Conservation (phyloP, 192 early-diverging fungal genomes). For the Dispira simplex region DNA sequence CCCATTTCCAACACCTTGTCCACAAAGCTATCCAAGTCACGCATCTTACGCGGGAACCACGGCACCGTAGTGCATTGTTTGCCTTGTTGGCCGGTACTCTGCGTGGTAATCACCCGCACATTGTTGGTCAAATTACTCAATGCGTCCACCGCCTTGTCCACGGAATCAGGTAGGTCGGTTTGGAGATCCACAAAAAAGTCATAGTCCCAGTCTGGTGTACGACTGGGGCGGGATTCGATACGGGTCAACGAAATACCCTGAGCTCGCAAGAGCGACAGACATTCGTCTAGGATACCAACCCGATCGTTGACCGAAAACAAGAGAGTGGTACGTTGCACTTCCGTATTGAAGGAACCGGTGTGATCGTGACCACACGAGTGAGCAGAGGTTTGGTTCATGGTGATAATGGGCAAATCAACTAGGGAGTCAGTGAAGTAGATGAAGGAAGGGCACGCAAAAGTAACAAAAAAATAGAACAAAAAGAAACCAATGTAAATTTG, state of each 20-base stretch:
- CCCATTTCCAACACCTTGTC: conserved; percentile 88
- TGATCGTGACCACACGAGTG: too few species aligned
- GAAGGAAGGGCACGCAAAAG: too few species aligned
- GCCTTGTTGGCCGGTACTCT: neutral
- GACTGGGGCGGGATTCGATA: conserved; percentile 87
- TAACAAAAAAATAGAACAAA: too few species aligned
- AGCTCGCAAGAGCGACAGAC: conserved; percentile 51
- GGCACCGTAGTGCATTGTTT: conserved; percentile 25
- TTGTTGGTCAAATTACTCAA: conserved; percentile 54
- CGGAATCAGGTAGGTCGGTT: conserved; percentile 38
- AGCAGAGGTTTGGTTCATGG: too few species aligned
- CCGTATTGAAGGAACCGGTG: too few species aligned
- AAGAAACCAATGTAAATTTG: too few species aligned
- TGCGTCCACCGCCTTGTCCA: conserved; percentile 38
- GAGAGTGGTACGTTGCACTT: conserved; percentile 32
- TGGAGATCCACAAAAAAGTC: conserved; percentile 92
- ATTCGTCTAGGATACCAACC: conserved; percentile 74
- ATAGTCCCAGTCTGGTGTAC: conserved; percentile 62
- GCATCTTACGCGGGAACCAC: conserved; percentile 91
- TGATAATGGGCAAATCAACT: too few species aligned
- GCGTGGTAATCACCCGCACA: conserved; percentile 36
- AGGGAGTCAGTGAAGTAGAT: too few species aligned
- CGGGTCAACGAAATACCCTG: conserved; percentile 73
- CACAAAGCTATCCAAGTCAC: conserved; percentile 84
- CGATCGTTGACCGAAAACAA: conserved; percentile 70